These are phyloP conservation scores for Cryptosporidium ubiquitum DNA, from an alignment of 169 alveolate genomes.

Conservation along the genomic window DNA sequence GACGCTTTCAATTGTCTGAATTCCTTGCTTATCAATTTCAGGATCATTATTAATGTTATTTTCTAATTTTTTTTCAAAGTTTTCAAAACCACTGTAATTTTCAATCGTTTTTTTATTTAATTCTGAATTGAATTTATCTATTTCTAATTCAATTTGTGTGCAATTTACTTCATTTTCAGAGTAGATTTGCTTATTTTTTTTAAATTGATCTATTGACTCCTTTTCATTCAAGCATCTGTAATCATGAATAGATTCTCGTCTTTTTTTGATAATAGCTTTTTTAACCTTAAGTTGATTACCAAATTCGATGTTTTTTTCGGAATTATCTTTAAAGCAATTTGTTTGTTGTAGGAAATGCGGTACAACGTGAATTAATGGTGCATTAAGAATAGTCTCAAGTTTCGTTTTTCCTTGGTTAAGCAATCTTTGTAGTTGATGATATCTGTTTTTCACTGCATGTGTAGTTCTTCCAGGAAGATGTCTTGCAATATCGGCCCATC, in stretches of 20 bases:
- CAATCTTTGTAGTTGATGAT: conserved; percentile 66
- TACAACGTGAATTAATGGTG: conserved; percentile 59
- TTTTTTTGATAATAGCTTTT: conserved; percentile 9
- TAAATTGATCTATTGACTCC: background rate
- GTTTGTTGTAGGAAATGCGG: conserved; percentile 64
- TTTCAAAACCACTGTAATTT: background rate
- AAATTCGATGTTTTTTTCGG: conserved; percentile 9
- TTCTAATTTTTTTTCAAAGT: background rate
- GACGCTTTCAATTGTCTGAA: background rate
- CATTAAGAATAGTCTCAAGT: conserved; percentile 60
- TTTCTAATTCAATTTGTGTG: background rate
- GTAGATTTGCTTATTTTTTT: background rate
- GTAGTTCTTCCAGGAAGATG: conserved; percentile 87
- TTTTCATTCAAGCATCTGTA: background rate
- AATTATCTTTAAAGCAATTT: conserved; percentile 4
- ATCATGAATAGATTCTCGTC: background rate
- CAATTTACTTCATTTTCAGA: background rate
- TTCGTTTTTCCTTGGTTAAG: conserved; percentile 71
- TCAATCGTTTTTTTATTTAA: background rate
- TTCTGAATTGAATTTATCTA: background rate
- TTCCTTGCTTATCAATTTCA: background rate
- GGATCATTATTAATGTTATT: background rate
- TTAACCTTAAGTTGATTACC: conserved; percentile 35
- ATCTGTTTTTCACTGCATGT: conserved; percentile 85
- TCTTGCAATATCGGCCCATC: conserved; percentile 85